A percentile compares a stretch with the other conserved stretches of the same genome.
These are phyloP conservation scores for Phytopythium montanum DNA, from an alignment of 352 stramenopile genomes.

Conservation along the genomic window DNA sequence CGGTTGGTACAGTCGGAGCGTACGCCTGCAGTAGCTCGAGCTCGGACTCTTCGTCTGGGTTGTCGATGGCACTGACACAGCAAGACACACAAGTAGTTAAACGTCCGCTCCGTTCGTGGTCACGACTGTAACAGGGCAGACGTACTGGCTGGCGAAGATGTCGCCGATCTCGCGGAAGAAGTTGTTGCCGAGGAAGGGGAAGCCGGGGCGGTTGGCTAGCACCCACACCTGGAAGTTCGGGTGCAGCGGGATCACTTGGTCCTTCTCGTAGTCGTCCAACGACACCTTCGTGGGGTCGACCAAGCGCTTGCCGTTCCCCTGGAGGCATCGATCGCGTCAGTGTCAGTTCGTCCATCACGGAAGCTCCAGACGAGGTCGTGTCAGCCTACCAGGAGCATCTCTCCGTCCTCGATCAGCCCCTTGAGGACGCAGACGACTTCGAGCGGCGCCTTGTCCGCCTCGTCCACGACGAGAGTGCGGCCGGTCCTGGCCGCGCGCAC, in stretches of 20 bases:
- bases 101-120: neutral
- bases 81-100: constrained; percentile 4
- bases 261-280: constrained; percentile 52
- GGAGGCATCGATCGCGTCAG: neutral
- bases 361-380: neutral
- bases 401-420: constrained; percentile 94
- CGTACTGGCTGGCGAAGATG: constrained; percentile 90
- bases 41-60: constrained; percentile 90
- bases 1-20: constrained; percentile 72
- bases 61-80: constrained; percentile 69
- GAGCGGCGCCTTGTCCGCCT: constrained; percentile 95
- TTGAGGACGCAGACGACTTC: constrained; percentile 96
- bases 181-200: constrained; percentile 97
- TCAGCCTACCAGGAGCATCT: constrained; percentile 83
- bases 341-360: neutral
- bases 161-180: constrained; percentile 94
- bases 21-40: constrained; percentile 89
- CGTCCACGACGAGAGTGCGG: constrained; percentile 92
- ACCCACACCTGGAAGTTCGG: constrained; percentile 93
- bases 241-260: constrained; percentile 90
- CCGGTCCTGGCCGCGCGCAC: constrained; percentile 91
- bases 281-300: constrained; percentile 67
- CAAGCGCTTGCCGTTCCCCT: constrained; percentile 87
- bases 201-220: constrained; percentile 95
- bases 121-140: neutral